Evolutionary conservation across 495 filamentous ascomycete species (phyloP).

Genomic region (Thermothielavioides terrestris): DNA sequence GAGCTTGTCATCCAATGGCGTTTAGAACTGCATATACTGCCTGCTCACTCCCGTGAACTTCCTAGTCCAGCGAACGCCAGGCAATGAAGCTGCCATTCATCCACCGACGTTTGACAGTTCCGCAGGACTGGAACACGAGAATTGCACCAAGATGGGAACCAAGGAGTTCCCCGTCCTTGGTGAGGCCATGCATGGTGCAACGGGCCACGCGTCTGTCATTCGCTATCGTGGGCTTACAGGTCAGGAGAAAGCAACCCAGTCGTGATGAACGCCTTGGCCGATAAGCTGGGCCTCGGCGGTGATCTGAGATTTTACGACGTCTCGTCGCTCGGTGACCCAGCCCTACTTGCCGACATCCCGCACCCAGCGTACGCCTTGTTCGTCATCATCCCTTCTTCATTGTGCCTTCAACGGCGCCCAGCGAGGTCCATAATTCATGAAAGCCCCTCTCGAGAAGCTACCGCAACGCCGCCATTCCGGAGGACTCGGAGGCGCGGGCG

Average conservation of each 20-base stretch:
- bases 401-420: constrained; percentile 50
- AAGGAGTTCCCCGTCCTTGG: constrained; percentile 14
- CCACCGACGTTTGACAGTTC: too few species aligned
- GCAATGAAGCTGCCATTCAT: too few species aligned
- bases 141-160: constrained; percentile 1
- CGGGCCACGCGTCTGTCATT: background rate
- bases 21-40: too few species aligned
- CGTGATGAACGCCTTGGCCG: constrained; percentile 65
- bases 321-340: constrained; percentile 64
- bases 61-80: too few species aligned
- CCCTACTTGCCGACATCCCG: constrained; percentile 62
- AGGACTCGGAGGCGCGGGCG: constrained; percentile 50
- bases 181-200: background rate
- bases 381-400: constrained; percentile 74
- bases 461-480: constrained; percentile 35
- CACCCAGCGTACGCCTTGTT: constrained; percentile 67
- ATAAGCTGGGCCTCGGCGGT: constrained; percentile 58
- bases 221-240: background rate
- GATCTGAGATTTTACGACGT: constrained; percentile 71
- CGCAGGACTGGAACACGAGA: background rate
- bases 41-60: too few species aligned
- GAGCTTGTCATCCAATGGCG: too few species aligned
- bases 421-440: constrained; percentile 37
- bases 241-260: constrained; percentile 53
- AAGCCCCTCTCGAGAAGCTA: constrained; percentile 35